Evolutionary conservation across 495 filamentous ascomycete genomes (phyloP), one percentile per base, ranked within the genome.

Genomic region (Lichina pygmaea): DNA sequence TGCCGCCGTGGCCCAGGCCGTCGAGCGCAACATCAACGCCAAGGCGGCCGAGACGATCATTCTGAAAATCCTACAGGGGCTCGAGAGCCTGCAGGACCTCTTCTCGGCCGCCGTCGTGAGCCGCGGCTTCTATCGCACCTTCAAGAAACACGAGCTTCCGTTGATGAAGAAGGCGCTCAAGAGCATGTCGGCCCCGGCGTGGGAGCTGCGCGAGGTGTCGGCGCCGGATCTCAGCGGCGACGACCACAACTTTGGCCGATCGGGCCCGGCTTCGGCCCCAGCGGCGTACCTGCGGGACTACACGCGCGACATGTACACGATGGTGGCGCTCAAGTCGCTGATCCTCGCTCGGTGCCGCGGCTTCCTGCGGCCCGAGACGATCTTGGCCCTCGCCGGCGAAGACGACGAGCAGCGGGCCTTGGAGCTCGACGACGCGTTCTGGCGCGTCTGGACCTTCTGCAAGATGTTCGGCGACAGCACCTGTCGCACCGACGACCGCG

Each of bases 381-480:
- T 71, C 6, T 55, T 57, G 8, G 73, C 71, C 2, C 62, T 78
- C 11, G 57, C 67, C 0, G 71, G 67, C 6, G 50, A 61, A 8
- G 64, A 73, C 45, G 59, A 62, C 34, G 47, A 53, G 7, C 62
- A 53, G 7, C 62, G 67, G 9, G 63, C 68, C 0, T 60, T 63
- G 41, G 65, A 69, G 45, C 63, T 77, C n/a, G 69, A 77, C 50
- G 65, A 73, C 54, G 74, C 75, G 0, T 68, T 78, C 45, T 78
- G 73, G 72, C 66, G 75, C 0, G 65, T 79, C 15, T 79, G 75
- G 75, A 75, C 69, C 4, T 79, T 79, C 57, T 78, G 74, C 54
- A 69, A 67, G 12, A 67, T 78, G 38, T 79, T 79, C 45, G 75
- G 75, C 4, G 64, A 62, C 38, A 64, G 64, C 0, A 73, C 72